Percentiles rank a stretch among this genome's conserved stretches.
These are phyloP conservation scores for Pythium aristosporum DNA, from an alignment of 352 stramenopile genomes.

Conservation along the genomic window DNA sequence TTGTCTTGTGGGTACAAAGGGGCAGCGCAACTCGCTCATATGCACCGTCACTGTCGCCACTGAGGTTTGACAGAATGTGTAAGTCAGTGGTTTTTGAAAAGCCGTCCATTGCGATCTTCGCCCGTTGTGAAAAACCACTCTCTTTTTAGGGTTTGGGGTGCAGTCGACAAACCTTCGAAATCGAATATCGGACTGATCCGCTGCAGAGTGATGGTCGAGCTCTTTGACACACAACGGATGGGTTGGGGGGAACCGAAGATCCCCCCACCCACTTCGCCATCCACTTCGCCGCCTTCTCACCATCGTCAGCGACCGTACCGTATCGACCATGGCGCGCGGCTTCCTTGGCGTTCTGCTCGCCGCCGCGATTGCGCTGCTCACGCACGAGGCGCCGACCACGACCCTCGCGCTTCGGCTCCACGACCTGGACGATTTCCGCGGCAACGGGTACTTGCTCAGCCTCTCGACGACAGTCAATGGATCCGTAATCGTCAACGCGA, in stretches of 20 bases:
- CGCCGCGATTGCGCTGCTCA: slow-evolving; percentile 10
- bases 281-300: not conserved
- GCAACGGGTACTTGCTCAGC: slow-evolving; percentile 65
- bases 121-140: not conserved
- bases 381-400: not conserved
- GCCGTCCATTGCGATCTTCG: not conserved
- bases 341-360: slow-evolving; percentile 11
- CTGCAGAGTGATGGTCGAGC: slow-evolving; percentile 9
- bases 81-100: slow-evolving; percentile 1
- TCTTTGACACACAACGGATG: slow-evolving; percentile 16
- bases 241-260: not conserved
- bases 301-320: not conserved
- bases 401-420: slow-evolving; percentile 34
- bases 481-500: slow-evolving; percentile 20
- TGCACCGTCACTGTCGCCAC: too few species aligned
- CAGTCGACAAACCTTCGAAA: slow-evolving; percentile 5
- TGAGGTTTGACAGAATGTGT: too few species aligned
- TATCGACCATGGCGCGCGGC: slow-evolving; percentile 10
- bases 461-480: slow-evolving; percentile 33
- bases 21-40: too few species aligned
- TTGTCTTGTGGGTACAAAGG: too few species aligned
- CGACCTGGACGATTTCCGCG: slow-evolving; percentile 62
- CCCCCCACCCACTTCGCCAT: slow-evolving; percentile 8
- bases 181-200: slow-evolving; percentile 17
- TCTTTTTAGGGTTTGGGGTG: not conserved